Conservation (phyloP, 2,329 filamentous ascomycete genomes). For the Amphichorda felina region DNA sequence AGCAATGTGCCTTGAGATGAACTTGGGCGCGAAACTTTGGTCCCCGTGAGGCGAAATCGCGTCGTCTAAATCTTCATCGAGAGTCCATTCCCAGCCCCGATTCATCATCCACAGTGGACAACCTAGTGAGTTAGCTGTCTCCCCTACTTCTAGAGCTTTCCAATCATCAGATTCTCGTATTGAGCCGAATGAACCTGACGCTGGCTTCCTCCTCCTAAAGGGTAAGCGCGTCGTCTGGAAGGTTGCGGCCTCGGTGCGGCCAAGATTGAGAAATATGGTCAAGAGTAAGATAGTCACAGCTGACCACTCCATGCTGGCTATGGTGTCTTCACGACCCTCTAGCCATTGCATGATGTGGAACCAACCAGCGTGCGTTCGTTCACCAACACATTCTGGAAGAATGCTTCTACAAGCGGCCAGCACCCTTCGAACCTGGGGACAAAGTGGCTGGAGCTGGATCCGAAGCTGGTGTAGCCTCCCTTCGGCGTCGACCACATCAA, state of each 20-base stretch:
- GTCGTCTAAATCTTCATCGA: conserved; percentile 38
- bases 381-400: conserved; percentile 44
- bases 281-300: conserved; percentile 53
- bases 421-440: conserved; percentile 47
- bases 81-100: conserved; percentile 59
- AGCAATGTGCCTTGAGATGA: conserved; percentile 38
- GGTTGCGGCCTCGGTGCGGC: conserved; percentile 18
- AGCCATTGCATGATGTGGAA: conserved; percentile 66
- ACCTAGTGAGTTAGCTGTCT: conserved; percentile 33
- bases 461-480: conserved; percentile 53
- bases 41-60: conserved; percentile 12
- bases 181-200: conserved; percentile 22
- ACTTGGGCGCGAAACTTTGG: conserved; percentile 18
- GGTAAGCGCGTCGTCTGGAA: conserved; percentile 13
- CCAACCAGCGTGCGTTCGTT: conserved; percentile 56
- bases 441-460: conserved; percentile 54
- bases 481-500: conserved; percentile 55
- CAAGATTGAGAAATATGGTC: conserved; percentile 49
- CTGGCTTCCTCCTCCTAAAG: conserved; percentile 16
- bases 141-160: conserved; percentile 32
- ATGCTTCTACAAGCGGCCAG: conserved; percentile 53
- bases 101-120: conserved; percentile 48
- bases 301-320: conserved; percentile 55
- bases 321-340: conserved; percentile 29
- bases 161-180: conserved; percentile 29